phyloP scores from a whole-genome alignment of 108 stramenopile genomes.

The Cylindrotheca fusiformis region DNA sequence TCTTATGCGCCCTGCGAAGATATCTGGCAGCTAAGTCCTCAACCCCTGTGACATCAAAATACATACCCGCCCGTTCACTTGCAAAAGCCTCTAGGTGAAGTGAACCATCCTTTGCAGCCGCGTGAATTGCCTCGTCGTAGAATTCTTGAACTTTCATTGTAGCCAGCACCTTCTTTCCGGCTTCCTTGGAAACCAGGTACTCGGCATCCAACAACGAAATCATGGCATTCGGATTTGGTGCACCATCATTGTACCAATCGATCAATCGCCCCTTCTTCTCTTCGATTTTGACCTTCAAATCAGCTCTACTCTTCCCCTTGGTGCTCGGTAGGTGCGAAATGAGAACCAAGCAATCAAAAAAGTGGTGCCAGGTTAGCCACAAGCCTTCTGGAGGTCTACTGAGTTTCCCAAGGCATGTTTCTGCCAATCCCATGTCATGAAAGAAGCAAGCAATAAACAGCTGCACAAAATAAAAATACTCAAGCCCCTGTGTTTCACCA shows the following conservation, averaged over 20 bases:
- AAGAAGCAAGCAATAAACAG: conserved; percentile 26
- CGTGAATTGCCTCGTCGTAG: conserved; percentile 23
- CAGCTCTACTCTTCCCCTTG: conserved; percentile 15
- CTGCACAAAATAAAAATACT: conserved; percentile 21
- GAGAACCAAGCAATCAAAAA: conserved; percentile 20
- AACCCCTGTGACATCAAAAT: conserved; percentile 11
- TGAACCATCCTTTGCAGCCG: conserved; percentile 10
- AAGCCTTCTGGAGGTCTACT: background rate
- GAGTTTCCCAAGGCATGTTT: conserved; percentile 5
- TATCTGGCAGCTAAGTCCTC: conserved; percentile 12
- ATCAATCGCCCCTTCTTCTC: conserved; percentile 3
- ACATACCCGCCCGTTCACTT: conserved; percentile 19
- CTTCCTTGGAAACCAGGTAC: conserved; percentile 9
- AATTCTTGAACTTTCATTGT: conserved; percentile 21
- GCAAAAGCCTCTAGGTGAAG: conserved; percentile 29
- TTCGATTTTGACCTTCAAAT: conserved; percentile 22
- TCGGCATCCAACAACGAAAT: conserved; percentile 27
- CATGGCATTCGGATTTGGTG: conserved; percentile 20
- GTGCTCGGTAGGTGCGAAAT: conserved; percentile 8
- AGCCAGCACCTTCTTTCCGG: conserved; percentile 6
- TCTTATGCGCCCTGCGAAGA: conserved; percentile 13
- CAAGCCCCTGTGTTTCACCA: conserved; percentile 1
- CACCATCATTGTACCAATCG: conserved; percentile 30
- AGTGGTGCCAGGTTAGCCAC: conserved; percentile 18
- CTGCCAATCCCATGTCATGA: conserved; percentile 10